Conservation (phyloP, 169 alveolate species). For the Cystoisospora suis region DNA sequence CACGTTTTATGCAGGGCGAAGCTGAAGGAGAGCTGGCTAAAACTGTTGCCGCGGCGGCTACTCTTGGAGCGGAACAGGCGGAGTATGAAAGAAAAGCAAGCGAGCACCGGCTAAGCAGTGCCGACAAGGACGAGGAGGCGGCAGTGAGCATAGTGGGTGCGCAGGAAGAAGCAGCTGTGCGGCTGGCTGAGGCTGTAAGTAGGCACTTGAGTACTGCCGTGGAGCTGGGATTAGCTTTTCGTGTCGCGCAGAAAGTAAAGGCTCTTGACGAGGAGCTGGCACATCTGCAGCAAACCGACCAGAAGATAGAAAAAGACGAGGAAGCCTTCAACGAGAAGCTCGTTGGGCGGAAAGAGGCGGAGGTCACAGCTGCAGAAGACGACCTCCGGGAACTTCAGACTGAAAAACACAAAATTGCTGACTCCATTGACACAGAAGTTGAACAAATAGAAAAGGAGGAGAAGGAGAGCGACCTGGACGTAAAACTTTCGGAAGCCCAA, state of each 20-base stretch:
- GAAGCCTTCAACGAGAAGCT: neutral
- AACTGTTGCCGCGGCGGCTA: neutral
- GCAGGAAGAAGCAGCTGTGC: neutral
- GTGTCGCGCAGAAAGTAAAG: neutral
- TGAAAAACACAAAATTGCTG: neutral
- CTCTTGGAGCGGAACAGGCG: slow-evolving; percentile 4
- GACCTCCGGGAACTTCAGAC: slow-evolving; percentile 12
- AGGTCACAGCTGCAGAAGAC: neutral
- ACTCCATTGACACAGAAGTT: neutral
- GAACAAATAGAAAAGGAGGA: neutral
- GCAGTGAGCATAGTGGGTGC: neutral
- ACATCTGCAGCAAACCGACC: neutral
- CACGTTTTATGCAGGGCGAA: neutral
- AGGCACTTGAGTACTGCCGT: neutral
- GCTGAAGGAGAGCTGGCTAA: slow-evolving; percentile 28
- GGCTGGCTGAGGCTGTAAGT: neutral
- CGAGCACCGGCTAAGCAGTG: neutral
- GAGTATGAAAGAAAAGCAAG: slow-evolving; percentile 5
- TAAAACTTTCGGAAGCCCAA: neutral
- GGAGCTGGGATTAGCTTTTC: neutral
- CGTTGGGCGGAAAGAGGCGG: neutral
- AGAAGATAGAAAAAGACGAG: neutral
- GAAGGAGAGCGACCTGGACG: neutral
- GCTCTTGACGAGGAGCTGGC: neutral
- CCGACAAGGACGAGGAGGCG: neutral